A percentile compares a stretch with the other conserved stretches of the same genome.
These are phyloP conservation scores for Hyaloperonospora brassicae DNA, from an alignment of 352 stramenopile species.

Conservation along the genomic window DNA sequence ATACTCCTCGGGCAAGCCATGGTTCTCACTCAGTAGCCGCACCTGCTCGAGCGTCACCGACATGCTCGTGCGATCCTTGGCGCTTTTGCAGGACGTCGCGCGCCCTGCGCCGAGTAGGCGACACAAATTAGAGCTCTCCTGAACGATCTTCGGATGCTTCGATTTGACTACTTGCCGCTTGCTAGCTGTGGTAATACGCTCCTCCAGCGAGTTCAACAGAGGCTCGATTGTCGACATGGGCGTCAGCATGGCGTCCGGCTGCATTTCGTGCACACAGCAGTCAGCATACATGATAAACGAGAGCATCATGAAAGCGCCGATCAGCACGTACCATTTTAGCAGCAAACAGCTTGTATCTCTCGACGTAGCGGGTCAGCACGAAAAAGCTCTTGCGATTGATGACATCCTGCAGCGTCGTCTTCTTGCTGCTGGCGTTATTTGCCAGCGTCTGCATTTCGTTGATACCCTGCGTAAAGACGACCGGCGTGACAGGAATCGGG, in stretches of 20 bases:
- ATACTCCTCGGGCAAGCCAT: conserved; percentile 49
- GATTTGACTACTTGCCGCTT: conserved; percentile 63
- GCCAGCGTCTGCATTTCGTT: conserved; percentile 78
- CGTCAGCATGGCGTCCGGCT: conserved; percentile 41
- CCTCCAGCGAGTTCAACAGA: conserved; percentile 43
- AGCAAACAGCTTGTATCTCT: conserved; percentile 55
- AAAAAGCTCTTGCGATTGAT: conserved; percentile 73
- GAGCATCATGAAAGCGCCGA: neutral
- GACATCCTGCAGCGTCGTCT: conserved; percentile 62
- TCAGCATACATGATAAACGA: neutral
- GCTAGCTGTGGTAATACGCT: conserved; percentile 43
- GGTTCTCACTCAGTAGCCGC: conserved; percentile 48
- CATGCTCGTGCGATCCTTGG: conserved; percentile 95
- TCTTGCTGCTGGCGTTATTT: conserved; percentile 58
- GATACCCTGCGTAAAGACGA: conserved; percentile 73
- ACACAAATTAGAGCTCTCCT: conserved; percentile 52
- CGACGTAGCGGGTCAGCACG: conserved; percentile 44
- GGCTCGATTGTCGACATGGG: conserved; percentile 31
- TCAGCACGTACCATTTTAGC: conserved; percentile 21
- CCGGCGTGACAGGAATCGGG: conserved; percentile 45
- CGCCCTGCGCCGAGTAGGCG: conserved; percentile 84
- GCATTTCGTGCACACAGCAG: conserved; percentile 6
- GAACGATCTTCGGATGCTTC: conserved; percentile 74
- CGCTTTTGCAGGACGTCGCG: conserved; percentile 92
- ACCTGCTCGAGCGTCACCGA: conserved; percentile 91